A percentile compares a stretch with the other conserved stretches of the same genome.
These are phyloP conservation scores for Penicillium pancosmium DNA, from an alignment of 495 filamentous ascomycete species.

Conservation along the genomic window DNA sequence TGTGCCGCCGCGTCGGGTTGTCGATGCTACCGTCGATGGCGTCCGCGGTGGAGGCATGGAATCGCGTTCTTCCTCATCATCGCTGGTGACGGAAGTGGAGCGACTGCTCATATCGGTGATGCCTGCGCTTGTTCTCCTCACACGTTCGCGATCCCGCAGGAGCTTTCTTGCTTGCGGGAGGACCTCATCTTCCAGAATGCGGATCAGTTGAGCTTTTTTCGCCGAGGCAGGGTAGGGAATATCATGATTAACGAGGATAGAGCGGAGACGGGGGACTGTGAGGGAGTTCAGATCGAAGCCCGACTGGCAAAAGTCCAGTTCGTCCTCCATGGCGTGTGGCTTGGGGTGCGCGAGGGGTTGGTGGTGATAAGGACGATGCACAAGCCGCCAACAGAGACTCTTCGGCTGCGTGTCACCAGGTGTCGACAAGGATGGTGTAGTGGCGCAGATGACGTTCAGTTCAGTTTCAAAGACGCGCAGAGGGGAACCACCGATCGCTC, in stretches of 20 bases:
- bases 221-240: conserved; percentile 79
- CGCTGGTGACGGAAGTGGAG: conserved; percentile 49
- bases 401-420: background rate
- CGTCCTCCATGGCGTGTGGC: conserved; percentile 61
- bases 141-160: conserved; percentile 69
- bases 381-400: conserved; percentile 12
- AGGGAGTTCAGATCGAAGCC: conserved; percentile 82
- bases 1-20: conserved; percentile 41
- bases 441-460: conserved; percentile 14
- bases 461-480: conserved; percentile 13
- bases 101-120: conserved; percentile 78
- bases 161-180: conserved; percentile 76
- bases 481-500: conserved; percentile 26
- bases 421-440: conserved; percentile 8
- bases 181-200: conserved; percentile 79
- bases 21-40: conserved; percentile 47
- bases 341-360: conserved; percentile 8
- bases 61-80: conserved; percentile 47
- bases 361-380: background rate
- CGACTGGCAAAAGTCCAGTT: conserved; percentile 76
- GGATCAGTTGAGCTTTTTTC: conserved; percentile 86
- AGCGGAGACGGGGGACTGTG: conserved; percentile 83
- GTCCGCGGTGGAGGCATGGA: conserved; percentile 52
- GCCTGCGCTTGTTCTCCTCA: conserved; percentile 78
- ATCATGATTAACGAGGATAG: conserved; percentile 85